phyloP scores from a whole-genome alignment of 148 eudicot species.

The Fagopyrum homotropicum region DNA sequence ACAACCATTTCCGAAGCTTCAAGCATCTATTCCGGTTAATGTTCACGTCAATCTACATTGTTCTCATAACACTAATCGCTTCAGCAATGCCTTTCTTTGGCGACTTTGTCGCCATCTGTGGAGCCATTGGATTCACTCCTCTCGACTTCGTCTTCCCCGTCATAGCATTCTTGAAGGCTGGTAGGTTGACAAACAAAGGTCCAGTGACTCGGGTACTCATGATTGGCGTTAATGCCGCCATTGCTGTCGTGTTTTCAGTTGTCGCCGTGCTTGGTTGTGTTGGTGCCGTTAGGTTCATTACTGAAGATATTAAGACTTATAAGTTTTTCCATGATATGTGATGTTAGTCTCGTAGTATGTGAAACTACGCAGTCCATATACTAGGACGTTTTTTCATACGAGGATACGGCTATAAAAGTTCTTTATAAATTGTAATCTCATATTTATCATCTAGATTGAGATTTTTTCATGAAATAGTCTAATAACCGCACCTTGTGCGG shows the following conservation, averaged over 20 bases:
- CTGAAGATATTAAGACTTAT: constrained; percentile 27
- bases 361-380: too few relatives aligned
- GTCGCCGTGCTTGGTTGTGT: constrained; percentile 40
- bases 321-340: constrained; percentile 39
- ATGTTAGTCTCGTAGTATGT: not conserved
- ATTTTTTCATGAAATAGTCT: too few relatives aligned
- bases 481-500: too few relatives aligned
- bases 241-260: constrained; percentile 34
- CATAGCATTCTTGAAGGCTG: constrained; percentile 36
- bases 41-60: constrained; percentile 30
- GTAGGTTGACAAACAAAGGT: constrained; percentile 15
- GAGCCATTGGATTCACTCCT: constrained; percentile 43
- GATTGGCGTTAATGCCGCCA: constrained; percentile 21
- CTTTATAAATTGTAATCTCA: too few relatives aligned
- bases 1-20: not conserved
- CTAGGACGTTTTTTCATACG: too few relatives aligned
- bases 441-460: too few relatives aligned
- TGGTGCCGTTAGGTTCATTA: constrained; percentile 35
- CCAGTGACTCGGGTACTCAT: not conserved
- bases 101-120: constrained; percentile 42
- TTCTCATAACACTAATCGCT: constrained; percentile 27
- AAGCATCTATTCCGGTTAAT: constrained; percentile 17
- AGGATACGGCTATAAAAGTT: too few relatives aligned
- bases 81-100: constrained; percentile 49
- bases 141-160: constrained; percentile 41